Percentiles rank a stretch among this genome's conserved stretches.
Conservation (phyloP, 2,329 filamentous ascomycete species). For the Aspergillus sp. region DNA sequence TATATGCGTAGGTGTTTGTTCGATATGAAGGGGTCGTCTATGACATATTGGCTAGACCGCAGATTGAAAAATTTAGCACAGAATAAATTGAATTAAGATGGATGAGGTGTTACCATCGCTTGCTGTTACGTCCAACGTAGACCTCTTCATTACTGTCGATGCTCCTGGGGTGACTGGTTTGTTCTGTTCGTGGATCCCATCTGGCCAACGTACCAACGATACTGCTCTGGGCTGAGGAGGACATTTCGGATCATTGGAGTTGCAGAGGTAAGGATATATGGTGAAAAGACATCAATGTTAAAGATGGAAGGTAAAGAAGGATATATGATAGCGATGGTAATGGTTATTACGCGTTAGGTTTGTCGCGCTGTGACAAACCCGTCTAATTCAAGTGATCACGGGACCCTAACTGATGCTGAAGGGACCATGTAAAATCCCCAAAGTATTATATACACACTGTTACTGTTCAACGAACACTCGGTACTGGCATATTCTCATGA, state of each 20-base stretch:
- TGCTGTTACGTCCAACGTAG: conserved; percentile 29
- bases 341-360: background rate
- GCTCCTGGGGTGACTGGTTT: conserved; percentile 7
- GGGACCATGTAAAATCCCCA: no score
- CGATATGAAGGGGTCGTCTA: conserved; percentile 32
- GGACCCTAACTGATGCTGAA: no score
- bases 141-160: conserved; percentile 28
- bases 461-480: no score
- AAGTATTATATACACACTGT: no score
- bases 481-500: background rate
- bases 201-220: conserved; percentile 18
- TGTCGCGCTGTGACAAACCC: no score
- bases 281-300: background rate
- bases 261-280: background rate
- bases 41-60: conserved; percentile 23
- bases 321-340: background rate
- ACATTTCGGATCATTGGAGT: conserved; percentile 1
- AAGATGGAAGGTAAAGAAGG: background rate
- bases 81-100: background rate
- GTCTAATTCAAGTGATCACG: no score
- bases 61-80: conserved; percentile 7
- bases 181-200: conserved; percentile 14
- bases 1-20: conserved; percentile 39
- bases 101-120: conserved; percentile 21
- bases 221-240: background rate